Percentiles rank a stretch among this genome's conserved stretches.
phyloP scores from a whole-genome alignment of 495 filamentous ascomycete genomes.

The Polyplosphaeria fusca region DNA sequence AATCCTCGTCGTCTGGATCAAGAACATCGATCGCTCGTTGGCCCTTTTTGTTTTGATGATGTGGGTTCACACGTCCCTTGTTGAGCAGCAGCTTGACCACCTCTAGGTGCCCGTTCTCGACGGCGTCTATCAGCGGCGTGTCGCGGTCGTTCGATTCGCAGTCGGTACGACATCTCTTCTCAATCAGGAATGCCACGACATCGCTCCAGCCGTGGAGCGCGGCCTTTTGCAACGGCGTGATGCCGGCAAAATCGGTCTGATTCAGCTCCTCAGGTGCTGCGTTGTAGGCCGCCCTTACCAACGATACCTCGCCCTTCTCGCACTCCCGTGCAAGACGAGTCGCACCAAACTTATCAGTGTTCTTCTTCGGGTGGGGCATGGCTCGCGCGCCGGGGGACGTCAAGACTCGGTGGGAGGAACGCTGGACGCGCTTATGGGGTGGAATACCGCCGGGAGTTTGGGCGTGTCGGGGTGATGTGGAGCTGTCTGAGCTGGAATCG shows the following conservation, averaged over 20 bases:
- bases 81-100: conserved; percentile 82
- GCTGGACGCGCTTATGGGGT: conserved; percentile 27
- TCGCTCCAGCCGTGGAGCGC: conserved; percentile 76
- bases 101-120: conserved; percentile 89
- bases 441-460: conserved; percentile 16
- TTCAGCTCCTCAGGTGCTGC: conserved; percentile 85
- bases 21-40: conserved; percentile 84
- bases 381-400: conserved; percentile 33
- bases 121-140: conserved; percentile 90
- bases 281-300: conserved; percentile 61
- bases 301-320: conserved; percentile 70
- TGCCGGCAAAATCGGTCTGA: conserved; percentile 85
- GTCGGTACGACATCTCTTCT: conserved; percentile 77
- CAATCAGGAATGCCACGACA: conserved; percentile 77
- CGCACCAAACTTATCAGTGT: conserved; percentile 79
- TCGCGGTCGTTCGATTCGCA: conserved; percentile 79
- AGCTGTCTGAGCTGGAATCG: conserved; percentile 31
- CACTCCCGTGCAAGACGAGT: conserved; percentile 82
- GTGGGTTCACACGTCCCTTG: conserved; percentile 77
- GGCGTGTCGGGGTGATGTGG: conserved; percentile 24
- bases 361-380: conserved; percentile 61
- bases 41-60: conserved; percentile 79
- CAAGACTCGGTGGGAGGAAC: conserved; percentile 29
- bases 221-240: conserved; percentile 89
- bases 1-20: conserved; percentile 63